phyloP scores from a whole-genome alignment of 139 green algal species.

The Eudorina sp. region DNA sequence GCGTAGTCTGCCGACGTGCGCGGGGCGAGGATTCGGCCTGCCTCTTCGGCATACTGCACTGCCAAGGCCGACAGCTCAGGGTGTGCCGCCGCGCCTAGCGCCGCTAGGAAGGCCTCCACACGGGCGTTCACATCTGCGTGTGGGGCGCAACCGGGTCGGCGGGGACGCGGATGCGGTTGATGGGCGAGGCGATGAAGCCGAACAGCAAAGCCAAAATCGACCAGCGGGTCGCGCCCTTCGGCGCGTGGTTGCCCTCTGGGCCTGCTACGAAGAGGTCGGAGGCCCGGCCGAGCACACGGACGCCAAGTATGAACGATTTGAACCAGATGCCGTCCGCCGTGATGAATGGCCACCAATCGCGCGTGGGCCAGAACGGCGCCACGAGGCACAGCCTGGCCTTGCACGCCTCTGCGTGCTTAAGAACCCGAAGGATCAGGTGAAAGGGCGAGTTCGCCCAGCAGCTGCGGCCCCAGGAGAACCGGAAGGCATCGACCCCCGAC shows the following conservation, averaged over 20 bases:
- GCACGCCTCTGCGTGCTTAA: no score
- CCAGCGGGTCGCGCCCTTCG: background rate
- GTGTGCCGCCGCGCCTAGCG: background rate
- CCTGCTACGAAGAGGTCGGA: background rate
- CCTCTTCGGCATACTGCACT: background rate
- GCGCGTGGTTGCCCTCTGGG: background rate
- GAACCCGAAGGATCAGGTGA: background rate
- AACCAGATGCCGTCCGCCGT: background rate
- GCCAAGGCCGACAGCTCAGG: background rate
- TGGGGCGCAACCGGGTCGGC: background rate
- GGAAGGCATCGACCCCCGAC: conserved; percentile 13
- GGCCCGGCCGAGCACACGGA: background rate
- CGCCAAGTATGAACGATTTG: background rate
- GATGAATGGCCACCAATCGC: background rate
- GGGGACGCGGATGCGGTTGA: background rate
- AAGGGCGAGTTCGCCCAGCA: conserved; percentile 10
- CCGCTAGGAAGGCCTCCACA: background rate
- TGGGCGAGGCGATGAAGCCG: background rate
- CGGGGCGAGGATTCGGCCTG: background rate
- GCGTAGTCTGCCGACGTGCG: background rate
- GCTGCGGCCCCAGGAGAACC: background rate
- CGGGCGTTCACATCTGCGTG: background rate
- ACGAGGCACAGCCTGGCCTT: background rate
- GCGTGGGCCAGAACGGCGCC: background rate
- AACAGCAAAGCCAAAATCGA: background rate